phyloP scores from a whole-genome alignment of 257 asterid species.

The Apocynum venetum region DNA sequence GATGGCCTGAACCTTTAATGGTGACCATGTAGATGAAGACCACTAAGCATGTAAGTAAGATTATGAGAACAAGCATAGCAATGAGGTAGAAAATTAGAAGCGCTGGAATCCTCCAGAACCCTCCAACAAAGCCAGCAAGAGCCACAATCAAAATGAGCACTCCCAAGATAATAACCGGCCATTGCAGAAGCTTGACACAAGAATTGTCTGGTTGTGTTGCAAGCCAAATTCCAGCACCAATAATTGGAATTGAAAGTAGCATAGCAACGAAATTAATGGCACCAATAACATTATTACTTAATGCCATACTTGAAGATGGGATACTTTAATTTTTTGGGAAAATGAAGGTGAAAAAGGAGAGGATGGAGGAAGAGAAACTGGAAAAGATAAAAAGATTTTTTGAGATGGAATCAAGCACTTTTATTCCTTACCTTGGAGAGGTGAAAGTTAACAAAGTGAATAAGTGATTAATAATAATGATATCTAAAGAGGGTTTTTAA shows the following conservation, averaged over 20 bases:
- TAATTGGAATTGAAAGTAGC: conserved; percentile 73
- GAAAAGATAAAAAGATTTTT: conserved; percentile 8
- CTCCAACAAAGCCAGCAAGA: conserved; percentile 70
- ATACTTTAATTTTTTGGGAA: background rate
- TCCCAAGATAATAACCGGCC: conserved; percentile 83
- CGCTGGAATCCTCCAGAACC: conserved; percentile 67
- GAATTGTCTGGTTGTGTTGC: conserved; percentile 66
- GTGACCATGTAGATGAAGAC: conserved; percentile 74
- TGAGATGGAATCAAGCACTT: conserved; percentile 12
- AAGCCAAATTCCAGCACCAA: conserved; percentile 88
- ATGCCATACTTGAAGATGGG: conserved; percentile 41
- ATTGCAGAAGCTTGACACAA: conserved; percentile 63
- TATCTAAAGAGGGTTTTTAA: conserved; percentile 8
- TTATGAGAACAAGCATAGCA: conserved; percentile 68
- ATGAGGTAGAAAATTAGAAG: conserved; percentile 61
- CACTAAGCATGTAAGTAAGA: conserved; percentile 60
- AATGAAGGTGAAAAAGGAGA: background rate
- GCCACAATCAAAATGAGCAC: conserved; percentile 52
- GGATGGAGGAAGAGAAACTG: conserved; percentile 6
- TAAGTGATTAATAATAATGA: background rate
- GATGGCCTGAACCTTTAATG: conserved; percentile 60
- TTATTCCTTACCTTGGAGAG: conserved; percentile 24
- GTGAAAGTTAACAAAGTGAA: conserved; percentile 20
- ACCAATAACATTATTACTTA: conserved; percentile 70
- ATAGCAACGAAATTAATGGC: conserved; percentile 65